phyloP scores from a whole-genome alignment of 805 yeast species.

The Candida ascalaphidarum region DNA sequence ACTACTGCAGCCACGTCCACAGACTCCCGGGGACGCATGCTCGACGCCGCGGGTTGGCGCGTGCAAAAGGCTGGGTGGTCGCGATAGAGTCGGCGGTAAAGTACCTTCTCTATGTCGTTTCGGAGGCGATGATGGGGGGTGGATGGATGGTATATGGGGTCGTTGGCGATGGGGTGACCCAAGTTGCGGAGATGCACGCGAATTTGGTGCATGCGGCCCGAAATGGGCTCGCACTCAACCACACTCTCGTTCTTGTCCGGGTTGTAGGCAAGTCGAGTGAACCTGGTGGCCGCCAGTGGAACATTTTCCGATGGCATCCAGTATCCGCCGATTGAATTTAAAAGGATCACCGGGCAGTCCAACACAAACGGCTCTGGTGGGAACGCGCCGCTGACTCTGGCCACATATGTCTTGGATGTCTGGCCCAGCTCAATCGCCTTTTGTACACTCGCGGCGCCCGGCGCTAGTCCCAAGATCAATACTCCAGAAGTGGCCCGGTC shows the following conservation, averaged over 20 bases:
- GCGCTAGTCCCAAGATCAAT: conserved; percentile 32
- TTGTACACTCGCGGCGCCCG: conserved; percentile 23
- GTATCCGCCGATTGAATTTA: conserved; percentile 25
- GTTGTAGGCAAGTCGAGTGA: conserved; percentile 21
- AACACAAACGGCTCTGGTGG: conserved; percentile 19
- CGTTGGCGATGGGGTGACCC: conserved; percentile 16
- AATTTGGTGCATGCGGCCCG: conserved; percentile 52
- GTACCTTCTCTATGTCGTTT: conserved; percentile 12
- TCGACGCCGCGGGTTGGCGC: no score
- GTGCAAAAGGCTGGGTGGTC: conserved; percentile 8
- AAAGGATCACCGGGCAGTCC: conserved; percentile 31
- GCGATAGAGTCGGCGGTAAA: conserved; percentile 13
- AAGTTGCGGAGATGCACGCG: conserved; percentile 45
- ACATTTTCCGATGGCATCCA: conserved; percentile 18
- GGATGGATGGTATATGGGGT: conserved; percentile 4
- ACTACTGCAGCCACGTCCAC: no score
- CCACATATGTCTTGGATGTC: conserved; percentile 37
- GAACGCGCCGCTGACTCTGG: conserved; percentile 35
- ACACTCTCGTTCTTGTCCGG: conserved; percentile 26
- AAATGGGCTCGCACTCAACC: conserved; percentile 39
- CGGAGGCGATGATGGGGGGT: conserved; percentile 3
- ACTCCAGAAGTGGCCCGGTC: conserved; percentile 48
- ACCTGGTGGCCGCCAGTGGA: conserved; percentile 21
- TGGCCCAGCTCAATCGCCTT: conserved; percentile 12
- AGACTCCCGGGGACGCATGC: no score